A percentile compares a stretch with the other conserved stretches of the same genome.
Evolutionary conservation across 805 yeast species (phyloP).

Genomic region (Babjeviella inositovora): DNA sequence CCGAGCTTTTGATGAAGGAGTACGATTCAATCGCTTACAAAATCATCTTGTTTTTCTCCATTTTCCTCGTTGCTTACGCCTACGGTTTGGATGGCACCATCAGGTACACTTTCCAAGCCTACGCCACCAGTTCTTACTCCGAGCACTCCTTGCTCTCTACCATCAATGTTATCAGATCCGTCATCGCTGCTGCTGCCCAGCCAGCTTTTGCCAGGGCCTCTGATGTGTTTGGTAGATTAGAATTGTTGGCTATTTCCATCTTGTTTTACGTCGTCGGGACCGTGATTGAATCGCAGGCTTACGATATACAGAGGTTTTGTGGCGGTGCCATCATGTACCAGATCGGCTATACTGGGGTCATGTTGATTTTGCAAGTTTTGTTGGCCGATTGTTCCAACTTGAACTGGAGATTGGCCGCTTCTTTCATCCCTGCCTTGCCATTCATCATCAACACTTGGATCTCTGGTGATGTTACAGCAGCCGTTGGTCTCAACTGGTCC

Average conservation of each 20-base stretch:
- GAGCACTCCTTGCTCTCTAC: conserved; percentile 42
- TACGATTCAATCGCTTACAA: conserved; percentile 19
- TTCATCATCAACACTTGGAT: conserved; percentile 71
- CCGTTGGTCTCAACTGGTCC: conserved; percentile 30
- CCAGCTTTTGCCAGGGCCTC: conserved; percentile 48
- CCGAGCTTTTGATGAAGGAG: conserved; percentile 36
- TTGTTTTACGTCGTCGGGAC: conserved; percentile 49
- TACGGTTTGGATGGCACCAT: conserved; percentile 41
- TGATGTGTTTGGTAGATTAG: conserved; percentile 52
- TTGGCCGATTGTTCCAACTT: conserved; percentile 53
- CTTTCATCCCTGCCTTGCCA: conserved; percentile 56
- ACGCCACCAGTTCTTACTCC: conserved; percentile 38
- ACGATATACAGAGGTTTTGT: conserved; percentile 37
- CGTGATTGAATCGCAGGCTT: conserved; percentile 44
- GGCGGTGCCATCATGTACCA: conserved; percentile 42
- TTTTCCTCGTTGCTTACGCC: conserved; percentile 39
- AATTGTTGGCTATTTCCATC: conserved; percentile 27
- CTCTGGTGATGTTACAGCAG: conserved; percentile 36
- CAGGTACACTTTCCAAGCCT: conserved; percentile 29
- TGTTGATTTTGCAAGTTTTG: conserved; percentile 37
- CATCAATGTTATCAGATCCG: conserved; percentile 37
- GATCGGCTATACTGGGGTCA: conserved; percentile 45
- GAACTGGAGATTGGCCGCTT: conserved; percentile 54
- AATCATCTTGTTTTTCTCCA: conserved; percentile 23
- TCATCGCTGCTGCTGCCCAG: conserved; percentile 53